Evolutionary conservation across 139 green algal species (phyloP).

Genomic region (Tetradesmus lagerheimii): DNA sequence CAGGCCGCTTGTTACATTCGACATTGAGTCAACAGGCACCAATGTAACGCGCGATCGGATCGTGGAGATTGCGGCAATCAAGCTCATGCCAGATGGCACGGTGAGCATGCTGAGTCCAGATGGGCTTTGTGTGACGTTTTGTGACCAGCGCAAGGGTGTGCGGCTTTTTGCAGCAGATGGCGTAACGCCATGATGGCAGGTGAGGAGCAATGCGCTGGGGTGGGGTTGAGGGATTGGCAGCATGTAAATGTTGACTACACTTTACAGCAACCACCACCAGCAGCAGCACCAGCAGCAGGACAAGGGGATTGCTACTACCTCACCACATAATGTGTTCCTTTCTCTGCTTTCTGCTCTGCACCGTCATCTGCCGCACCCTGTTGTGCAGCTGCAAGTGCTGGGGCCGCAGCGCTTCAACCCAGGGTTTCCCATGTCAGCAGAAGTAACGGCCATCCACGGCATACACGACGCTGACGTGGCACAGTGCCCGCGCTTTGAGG

Average conservation of each 20-base stretch:
- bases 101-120: not conserved
- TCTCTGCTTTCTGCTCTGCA: no score
- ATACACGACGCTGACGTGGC: conserved; percentile 31
- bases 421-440: conserved; percentile 7
- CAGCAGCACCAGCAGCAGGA: not conserved
- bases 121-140: not conserved
- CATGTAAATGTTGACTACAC: no score
- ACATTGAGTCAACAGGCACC: conserved; percentile 54
- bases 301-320: no score
- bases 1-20: conserved; percentile 49
- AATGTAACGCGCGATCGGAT: conserved; percentile 42
- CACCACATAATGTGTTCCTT: no score
- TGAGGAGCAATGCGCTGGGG: no score
- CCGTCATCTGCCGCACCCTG: no score
- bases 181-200: no score
- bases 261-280: no score
- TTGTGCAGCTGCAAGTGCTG: conserved; percentile 35
- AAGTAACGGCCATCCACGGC: conserved; percentile 39
- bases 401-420: conserved; percentile 51
- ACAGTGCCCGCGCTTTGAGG: not conserved
- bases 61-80: conserved; percentile 54
- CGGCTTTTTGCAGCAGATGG: no score
- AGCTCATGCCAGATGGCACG: conserved; percentile 44
- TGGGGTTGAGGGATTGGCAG: no score
- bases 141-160: no score